These are phyloP conservation scores for Zalaria obscura DNA, from an alignment of 2,329 filamentous ascomycete genomes.

Conservation along the genomic window DNA sequence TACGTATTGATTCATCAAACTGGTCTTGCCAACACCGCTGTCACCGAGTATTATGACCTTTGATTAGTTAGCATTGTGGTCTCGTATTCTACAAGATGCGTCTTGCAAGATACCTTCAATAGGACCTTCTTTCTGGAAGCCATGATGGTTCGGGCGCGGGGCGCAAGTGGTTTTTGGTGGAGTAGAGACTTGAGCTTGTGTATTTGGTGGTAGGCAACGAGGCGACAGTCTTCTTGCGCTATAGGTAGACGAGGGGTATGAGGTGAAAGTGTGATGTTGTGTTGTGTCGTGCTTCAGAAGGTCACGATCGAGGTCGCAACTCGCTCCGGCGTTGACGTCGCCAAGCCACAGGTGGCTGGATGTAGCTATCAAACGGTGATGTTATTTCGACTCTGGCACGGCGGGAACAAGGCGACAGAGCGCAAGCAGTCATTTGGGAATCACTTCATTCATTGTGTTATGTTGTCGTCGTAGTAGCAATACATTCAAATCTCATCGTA, in stretches of 20 bases:
- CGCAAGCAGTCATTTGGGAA: too few relatives aligned
- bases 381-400: too few relatives aligned
- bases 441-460: too few relatives aligned
- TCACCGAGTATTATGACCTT: slow-evolving; percentile 99
- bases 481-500: too few relatives aligned
- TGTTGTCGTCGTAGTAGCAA: too few relatives aligned
- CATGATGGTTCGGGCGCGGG: slow-evolving; percentile 12
- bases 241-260: not conserved
- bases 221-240: not conserved
- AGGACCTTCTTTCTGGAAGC: slow-evolving; percentile 24
- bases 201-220: too few relatives aligned
- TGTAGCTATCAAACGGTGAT: too few relatives aligned
- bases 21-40: slow-evolving; percentile 97
- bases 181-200: not conserved
- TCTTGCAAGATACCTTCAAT: slow-evolving; percentile 15
- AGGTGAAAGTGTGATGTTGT: slow-evolving; percentile 2
- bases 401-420: too few relatives aligned
- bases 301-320: not conserved
- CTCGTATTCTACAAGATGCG: too few relatives aligned
- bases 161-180: not conserved
- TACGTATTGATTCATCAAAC: slow-evolving; percentile 99
- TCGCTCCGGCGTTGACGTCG: too few relatives aligned
- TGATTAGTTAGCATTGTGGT: not conserved
- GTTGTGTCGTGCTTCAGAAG: slow-evolving; percentile 1
- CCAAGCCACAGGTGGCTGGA: too few relatives aligned